A percentile compares a stretch with the other conserved stretches of the same genome.
Conservation (phyloP, 2,329 filamentous ascomycete species). For the Fonsecaea multimorphosa region DNA sequence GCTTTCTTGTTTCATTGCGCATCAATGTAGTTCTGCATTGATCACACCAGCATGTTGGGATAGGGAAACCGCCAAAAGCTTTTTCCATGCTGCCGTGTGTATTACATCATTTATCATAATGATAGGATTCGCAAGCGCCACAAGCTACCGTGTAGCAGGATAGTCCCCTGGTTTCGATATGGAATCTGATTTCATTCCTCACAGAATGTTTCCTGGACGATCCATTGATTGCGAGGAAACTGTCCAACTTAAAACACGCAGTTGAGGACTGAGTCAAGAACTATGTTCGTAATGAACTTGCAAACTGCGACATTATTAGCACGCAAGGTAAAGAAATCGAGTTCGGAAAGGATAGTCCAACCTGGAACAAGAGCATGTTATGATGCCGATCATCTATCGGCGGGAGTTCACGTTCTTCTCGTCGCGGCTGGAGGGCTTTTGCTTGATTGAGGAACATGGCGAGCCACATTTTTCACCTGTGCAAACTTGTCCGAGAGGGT, state of each 20-base stretch:
- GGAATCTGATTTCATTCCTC: neutral
- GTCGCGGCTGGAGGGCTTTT: too few relatives aligned
- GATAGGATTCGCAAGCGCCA: neutral
- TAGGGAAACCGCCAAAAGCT: neutral
- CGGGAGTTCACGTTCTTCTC: too few relatives aligned
- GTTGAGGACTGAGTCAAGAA: neutral
- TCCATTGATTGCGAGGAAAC: neutral
- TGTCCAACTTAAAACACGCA: neutral
- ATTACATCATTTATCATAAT: neutral
- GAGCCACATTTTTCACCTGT: neutral
- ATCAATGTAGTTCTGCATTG: neutral
- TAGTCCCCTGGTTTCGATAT: neutral
- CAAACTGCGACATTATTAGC: neutral
- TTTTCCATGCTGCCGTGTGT: neutral
- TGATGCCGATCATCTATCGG: conserved; percentile 5
- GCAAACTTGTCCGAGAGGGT: neutral
- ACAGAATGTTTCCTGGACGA: neutral
- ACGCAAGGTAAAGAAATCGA: neutral
- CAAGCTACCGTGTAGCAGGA: neutral
- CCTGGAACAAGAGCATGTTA: neutral
- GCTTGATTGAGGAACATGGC: neutral
- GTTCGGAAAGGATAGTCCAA: neutral
- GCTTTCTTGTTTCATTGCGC: neutral
- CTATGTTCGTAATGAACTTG: neutral
- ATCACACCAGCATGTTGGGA: neutral